Conservation (phyloP, 2,329 filamentous ascomycete species). For the Cladophialophora psammophila region DNA sequence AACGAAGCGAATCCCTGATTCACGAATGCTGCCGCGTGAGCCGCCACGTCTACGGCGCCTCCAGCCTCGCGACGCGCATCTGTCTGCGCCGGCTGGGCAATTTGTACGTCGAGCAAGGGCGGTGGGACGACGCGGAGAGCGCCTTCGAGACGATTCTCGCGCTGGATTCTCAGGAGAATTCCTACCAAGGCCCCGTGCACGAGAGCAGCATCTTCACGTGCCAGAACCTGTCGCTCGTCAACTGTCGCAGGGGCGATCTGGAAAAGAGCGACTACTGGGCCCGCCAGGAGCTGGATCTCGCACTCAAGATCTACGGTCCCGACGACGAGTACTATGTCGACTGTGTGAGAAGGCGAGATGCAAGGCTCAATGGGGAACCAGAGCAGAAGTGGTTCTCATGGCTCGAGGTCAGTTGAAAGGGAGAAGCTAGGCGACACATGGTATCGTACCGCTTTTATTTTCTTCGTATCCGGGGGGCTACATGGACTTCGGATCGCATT, state of each 20-base stretch:
- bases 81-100: conserved; percentile 18
- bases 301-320: conserved; percentile 8
- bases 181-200: neutral
- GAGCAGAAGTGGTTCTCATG: conserved; percentile 16
- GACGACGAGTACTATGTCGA: conserved; percentile 12
- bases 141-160: conserved; percentile 5
- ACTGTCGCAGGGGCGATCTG: conserved; percentile 3
- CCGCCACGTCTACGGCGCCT: neutral
- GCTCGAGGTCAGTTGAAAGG: conserved; percentile 11
- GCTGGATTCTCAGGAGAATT: conserved; percentile 7
- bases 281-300: conserved; percentile 8
- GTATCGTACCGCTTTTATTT: neutral
- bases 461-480: neutral
- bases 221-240: conserved; percentile 17
- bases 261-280: conserved; percentile 13
- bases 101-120: conserved; percentile 13
- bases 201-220: conserved; percentile 19
- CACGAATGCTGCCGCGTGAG: conserved; percentile 1
- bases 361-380: neutral
- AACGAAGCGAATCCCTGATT: neutral
- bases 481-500: too few relatives aligned
- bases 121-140: conserved; percentile 12
- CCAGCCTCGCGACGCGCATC: conserved; percentile 10
- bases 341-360: neutral
- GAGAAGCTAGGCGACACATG: neutral